These are phyloP conservation scores for Aspergillus glaucus DNA, from an alignment of 2,329 filamentous ascomycete genomes.

Conservation along the genomic window DNA sequence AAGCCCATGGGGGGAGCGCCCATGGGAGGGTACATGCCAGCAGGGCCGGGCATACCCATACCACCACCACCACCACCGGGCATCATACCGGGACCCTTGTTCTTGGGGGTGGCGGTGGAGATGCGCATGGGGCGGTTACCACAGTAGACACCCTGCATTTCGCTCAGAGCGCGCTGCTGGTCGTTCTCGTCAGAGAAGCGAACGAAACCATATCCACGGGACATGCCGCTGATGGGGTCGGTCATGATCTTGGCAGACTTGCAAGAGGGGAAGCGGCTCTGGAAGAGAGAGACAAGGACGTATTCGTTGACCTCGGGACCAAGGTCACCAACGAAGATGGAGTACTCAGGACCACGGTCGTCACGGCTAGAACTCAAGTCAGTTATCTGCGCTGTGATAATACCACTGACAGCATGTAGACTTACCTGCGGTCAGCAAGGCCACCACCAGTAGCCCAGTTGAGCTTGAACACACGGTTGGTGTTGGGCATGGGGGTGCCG, in stretches of 20 bases:
- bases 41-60: conserved; percentile 48
- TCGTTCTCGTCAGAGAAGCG: conserved; percentile 94
- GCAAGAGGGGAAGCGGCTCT: conserved; percentile 91
- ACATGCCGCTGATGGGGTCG: conserved; percentile 95
- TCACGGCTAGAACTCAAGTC: conserved; percentile 53
- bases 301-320: conserved; percentile 99
- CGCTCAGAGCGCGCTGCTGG: conserved; percentile 87
- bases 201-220: conserved; percentile 94
- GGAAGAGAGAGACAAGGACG: conserved; percentile 93
- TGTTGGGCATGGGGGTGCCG: conserved; percentile 85
- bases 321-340: conserved; percentile 96
- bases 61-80: conserved; percentile 27
- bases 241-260: conserved; percentile 99
- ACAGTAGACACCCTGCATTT: conserved; percentile 99
- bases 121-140: conserved; percentile 98
- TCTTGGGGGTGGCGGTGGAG: conserved; percentile 95
- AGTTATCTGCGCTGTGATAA: conserved; percentile 9
- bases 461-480: conserved; percentile 90
- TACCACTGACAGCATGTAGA: not conserved
- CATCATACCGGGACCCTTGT: conserved; percentile 56
- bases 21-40: conserved; percentile 63
- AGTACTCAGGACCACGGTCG: conserved; percentile 91
- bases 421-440: conserved; percentile 82
- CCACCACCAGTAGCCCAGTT: conserved; percentile 99
- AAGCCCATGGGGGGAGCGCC: conserved; percentile 62